Evolutionary conservation across 345 rosid species (phyloP), one percentile per base, ranked within the genome.

Genomic region (Reutealis trisperma): DNA sequence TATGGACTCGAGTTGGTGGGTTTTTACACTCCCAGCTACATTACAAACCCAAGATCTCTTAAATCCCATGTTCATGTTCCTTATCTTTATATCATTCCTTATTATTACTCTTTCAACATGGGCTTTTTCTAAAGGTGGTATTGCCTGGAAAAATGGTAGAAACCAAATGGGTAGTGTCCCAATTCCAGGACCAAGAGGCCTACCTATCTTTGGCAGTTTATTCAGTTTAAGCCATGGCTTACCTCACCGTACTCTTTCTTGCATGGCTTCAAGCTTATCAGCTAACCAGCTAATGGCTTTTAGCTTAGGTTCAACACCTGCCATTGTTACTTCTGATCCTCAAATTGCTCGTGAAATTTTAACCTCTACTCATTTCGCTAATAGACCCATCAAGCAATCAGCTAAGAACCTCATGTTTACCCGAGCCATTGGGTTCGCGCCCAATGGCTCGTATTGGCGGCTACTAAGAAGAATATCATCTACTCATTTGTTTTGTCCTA

Each of bases 391-490:
- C 68, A 87, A 87, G 63, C 87, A 75, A 60, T 87, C 89, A 11
- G 85, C 85, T 9, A 77, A 73, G 67, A 77, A 78, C 75, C 77
- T 87, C 47, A 86, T 89, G 90, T 89, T 89, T 30, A 79, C 84
- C 74, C 86, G 90, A 8, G 92, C 92, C 88, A 87, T 89, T 2
- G 92, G 90, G 25, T 89, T 89, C 32, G 88, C 90, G 0, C 90
- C 88, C 0, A 72, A 73, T n/a, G 89, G 92, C 2, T 25, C 83
- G 0, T 87, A 89, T 58, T 89, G 90, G 90, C 82, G 85, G 3
- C 86, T 84, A 55, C 79, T 89, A 4, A 72, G 90, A 45, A 82
- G 79, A 59, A 77, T 89, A 19, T 78, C 92, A 1, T 87, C 92
- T 0, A 45, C 87, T 24, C 90, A 87, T 63, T 79, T 87, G 21